Evolutionary conservation across 2,329 filamentous ascomycete species (phyloP), one percentile per base, ranked within the genome.

Genomic region (Setomelanomma holmii): DNA sequence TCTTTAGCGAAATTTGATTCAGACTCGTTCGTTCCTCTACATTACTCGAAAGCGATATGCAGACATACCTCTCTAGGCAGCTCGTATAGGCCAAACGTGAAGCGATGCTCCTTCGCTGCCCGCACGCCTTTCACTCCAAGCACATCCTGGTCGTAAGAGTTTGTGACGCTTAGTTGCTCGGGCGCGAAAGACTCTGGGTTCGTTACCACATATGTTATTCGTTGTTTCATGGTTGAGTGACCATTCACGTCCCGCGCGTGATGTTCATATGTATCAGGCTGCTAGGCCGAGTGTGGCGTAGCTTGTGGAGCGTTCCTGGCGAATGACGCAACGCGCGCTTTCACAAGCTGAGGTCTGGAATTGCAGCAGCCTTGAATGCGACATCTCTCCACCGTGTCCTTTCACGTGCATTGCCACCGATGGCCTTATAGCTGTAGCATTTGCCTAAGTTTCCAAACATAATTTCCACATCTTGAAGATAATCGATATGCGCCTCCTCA

Each of bases 121-220:
- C 84, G 74, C 36, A 95, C 72, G 2, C 81, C 82, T 1, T 79
- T 79, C 46, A 96, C 76, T 3, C 80, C 80, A 16, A 89, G 74
- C 8, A 75, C 72, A 40, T 80, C 76, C 38, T 79, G 76, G 1
- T 40, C 23, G 17, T 35, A 49, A 40, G 57, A 50, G 34, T 58
- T 45, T 39, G 78, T 78, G 38, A 96, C 75, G 11, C 81, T 74
- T 45, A 96, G 76, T 40, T 84, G 78, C 1, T 83, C 76, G 0
- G 89, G 88, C 45, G 89, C 84, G 56, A 93, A 81, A 2, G 81
- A 78, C 38, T 87, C 84, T n/a, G 83, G 79, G 19, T 83, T 81
- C 60, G 89, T 86, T 46, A 96, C 79, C 60, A 91, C 55, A 56
- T 79, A 95, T 1, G 93, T 96, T 64, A 91, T 86, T 75, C 90